These are phyloP conservation scores for Boletus pseudopeckii DNA, from an alignment of 768 basidiomycete species.

Conservation along the genomic window DNA sequence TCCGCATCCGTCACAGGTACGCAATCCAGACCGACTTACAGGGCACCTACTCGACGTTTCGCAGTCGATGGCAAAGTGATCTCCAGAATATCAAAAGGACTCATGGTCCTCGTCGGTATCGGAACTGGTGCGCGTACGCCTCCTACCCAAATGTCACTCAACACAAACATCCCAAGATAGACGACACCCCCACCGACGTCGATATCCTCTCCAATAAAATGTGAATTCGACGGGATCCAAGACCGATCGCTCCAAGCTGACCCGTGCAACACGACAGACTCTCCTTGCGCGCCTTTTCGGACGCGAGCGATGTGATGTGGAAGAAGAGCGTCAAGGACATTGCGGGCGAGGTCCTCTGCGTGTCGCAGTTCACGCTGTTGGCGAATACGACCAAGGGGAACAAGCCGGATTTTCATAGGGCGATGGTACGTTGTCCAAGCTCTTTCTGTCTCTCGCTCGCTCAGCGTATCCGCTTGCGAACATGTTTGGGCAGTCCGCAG, in stretches of 20 bases:
- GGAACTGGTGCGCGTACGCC: conserved; percentile 55
- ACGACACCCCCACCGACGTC: conserved; percentile 77
- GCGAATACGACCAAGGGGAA: conserved; percentile 85
- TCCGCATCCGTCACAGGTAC: conserved; percentile 83
- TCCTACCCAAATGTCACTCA: conserved; percentile 2
- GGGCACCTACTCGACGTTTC: neutral
- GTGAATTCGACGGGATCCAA: conserved; percentile 36
- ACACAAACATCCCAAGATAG: conserved; percentile 40
- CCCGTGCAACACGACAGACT: conserved; percentile 43
- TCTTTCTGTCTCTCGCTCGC: neutral
- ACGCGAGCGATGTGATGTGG: conserved; percentile 70
- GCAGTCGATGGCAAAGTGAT: conserved; percentile 78
- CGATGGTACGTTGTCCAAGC: conserved; percentile 62
- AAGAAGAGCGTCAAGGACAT: conserved; percentile 85
- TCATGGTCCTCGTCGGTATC: conserved; percentile 91
- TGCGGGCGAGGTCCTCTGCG: conserved; percentile 86
- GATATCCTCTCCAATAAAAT: conserved; percentile 79
- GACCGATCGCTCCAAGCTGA: conserved; percentile 3
- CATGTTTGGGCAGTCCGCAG: conserved; percentile 49
- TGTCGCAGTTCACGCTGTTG: conserved; percentile 91
- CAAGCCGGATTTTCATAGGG: conserved; percentile 89
- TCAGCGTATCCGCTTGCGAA: neutral
- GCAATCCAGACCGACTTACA: conserved; percentile 1
- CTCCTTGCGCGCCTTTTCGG: conserved; percentile 68
- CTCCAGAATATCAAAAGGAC: conserved; percentile 77